These are phyloP conservation scores for Nicotiana undulata DNA, from an alignment of 257 asterid species.

Conservation along the genomic window DNA sequence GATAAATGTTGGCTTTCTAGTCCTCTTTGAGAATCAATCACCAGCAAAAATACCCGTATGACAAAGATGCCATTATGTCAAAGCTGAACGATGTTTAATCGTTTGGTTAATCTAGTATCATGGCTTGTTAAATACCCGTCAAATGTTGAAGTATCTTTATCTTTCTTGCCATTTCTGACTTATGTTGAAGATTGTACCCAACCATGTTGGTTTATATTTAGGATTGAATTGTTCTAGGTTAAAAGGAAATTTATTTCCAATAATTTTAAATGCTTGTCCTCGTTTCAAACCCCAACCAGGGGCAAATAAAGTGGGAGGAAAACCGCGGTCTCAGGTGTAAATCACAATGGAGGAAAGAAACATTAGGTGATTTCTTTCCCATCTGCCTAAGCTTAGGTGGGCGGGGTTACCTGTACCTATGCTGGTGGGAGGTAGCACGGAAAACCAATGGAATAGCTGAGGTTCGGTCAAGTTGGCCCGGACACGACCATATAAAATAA, in stretches of 20 bases:
- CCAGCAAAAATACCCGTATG: background rate
- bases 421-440: too few species aligned
- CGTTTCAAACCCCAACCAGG: background rate
- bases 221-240: background rate
- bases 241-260: background rate
- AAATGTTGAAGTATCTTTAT: background rate
- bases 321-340: too few species aligned
- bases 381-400: too few species aligned
- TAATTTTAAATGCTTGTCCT: background rate
- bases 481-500: too few species aligned
- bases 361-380: too few species aligned
- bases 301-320: background rate
- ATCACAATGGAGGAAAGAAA: too few species aligned
- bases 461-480: too few species aligned
- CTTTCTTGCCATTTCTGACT: background rate
- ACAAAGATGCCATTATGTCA: background rate
- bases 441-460: too few species aligned
- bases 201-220: background rate
- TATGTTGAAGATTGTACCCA: background rate
- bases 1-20: too few species aligned
- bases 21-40: background rate
- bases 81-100: background rate
- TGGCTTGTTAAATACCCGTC: background rate
- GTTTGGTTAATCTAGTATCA: background rate
- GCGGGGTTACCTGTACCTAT: too few species aligned